Conservation (phyloP, 257 asterid species). For the Przewalskia tangutica region DNA sequence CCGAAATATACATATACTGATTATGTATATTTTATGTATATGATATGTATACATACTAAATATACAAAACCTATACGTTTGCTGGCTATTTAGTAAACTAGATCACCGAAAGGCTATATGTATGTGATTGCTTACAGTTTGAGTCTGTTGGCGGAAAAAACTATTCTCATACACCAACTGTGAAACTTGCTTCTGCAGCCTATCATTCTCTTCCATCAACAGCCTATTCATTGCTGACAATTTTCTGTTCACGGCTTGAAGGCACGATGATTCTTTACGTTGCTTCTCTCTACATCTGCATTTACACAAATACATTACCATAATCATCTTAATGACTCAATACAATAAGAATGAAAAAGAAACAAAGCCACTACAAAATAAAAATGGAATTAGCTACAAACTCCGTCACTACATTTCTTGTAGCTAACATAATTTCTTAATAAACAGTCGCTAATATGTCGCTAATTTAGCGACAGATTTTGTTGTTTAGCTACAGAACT, state of each 20-base stretch:
- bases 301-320: not conserved
- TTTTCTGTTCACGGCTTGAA: conserved; percentile 86
- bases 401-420: too few species aligned
- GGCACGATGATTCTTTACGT: conserved; percentile 87
- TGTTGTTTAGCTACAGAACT: too few species aligned
- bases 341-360: not conserved
- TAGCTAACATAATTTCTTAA: too few species aligned
- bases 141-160: conserved; percentile 77
- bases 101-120: too few species aligned
- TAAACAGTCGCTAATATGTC: too few species aligned
- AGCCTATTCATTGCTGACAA: conserved; percentile 88
- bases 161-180: conserved; percentile 87
- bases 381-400: too few species aligned
- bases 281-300: conserved; percentile 92
- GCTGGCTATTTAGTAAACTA: too few species aligned
- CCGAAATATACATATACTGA: conserved; percentile 89
- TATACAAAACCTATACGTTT: too few species aligned
- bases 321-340: not conserved
- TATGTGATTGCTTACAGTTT: conserved; percentile 35
- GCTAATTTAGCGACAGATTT: too few species aligned
- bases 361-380: not conserved
- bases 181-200: conserved; percentile 94
- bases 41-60: too few species aligned
- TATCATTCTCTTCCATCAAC: conserved; percentile 97
- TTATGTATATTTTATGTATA: conserved; percentile 19